A percentile compares a stretch with the other conserved stretches of the same genome.
Conservation (phyloP, 305 asterid species). For the Solanum hybrid region DNA sequence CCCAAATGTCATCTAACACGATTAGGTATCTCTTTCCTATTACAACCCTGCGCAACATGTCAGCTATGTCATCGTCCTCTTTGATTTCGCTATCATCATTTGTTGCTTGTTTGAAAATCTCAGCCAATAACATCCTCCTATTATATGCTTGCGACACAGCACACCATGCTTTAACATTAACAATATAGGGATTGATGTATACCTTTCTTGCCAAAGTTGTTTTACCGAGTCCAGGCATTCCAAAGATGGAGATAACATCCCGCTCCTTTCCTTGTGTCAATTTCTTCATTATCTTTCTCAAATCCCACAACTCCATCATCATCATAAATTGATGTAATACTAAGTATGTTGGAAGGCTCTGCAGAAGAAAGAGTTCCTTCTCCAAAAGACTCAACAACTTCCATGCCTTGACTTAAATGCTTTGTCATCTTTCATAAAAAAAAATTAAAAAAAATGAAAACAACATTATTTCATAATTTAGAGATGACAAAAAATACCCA, state of each 20-base stretch:
- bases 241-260: not conserved
- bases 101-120: not conserved
- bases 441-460: too few species aligned
- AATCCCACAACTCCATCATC: not conserved
- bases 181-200: not conserved
- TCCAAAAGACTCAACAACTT: too few species aligned
- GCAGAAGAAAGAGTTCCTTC: too few species aligned
- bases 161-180: not conserved
- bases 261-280: not conserved
- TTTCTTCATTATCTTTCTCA: not conserved
- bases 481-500: too few species aligned
- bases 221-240: not conserved
- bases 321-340: not conserved
- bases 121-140: not conserved
- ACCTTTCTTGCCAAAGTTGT: slow-evolving; percentile 13
- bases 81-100: too few species aligned
- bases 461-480: too few species aligned
- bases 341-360: too few species aligned
- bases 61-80: not conserved
- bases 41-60: too few species aligned
- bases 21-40: too few species aligned
- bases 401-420: too few species aligned
- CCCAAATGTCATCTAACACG: too few species aligned
- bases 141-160: slow-evolving; percentile 2
- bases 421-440: too few species aligned